These are phyloP conservation scores for Ophiocordyceps camponoti-saundersi DNA, from an alignment of 2,329 filamentous ascomycete genomes.

Conservation along the genomic window DNA sequence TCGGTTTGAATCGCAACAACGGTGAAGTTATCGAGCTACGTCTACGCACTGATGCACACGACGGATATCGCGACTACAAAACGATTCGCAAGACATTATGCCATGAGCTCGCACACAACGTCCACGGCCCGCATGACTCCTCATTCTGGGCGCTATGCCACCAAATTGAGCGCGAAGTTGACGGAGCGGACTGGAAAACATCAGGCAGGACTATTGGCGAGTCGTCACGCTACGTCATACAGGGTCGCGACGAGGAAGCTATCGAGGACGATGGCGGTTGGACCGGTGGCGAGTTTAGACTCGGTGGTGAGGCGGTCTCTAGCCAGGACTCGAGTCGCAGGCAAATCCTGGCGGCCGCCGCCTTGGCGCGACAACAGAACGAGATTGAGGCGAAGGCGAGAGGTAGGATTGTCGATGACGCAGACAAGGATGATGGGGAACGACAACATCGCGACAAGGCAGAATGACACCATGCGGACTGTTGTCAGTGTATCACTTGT, in stretches of 20 bases:
- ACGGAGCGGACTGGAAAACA: conserved; percentile 58
- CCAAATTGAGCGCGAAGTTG: conserved; percentile 77
- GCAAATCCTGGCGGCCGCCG: conserved; percentile 50
- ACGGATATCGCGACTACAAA: conserved; percentile 85
- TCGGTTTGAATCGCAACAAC: conserved; percentile 74
- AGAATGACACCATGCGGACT: conserved; percentile 4
- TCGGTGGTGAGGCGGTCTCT: conserved; percentile 36
- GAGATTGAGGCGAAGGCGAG: conserved; percentile 15
- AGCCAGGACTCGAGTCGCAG: conserved; percentile 42
- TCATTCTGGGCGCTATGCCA: conserved; percentile 82
- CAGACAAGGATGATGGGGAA: conserved; percentile 12
- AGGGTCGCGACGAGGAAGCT: conserved; percentile 31
- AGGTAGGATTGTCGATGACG: conserved; percentile 12
- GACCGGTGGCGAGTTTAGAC: conserved; percentile 63
- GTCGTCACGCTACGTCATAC: conserved; percentile 40
- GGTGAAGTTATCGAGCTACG: conserved; percentile 86
- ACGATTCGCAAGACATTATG: conserved; percentile 84
- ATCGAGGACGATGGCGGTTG: conserved; percentile 56
- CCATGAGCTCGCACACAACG: conserved; percentile 89
- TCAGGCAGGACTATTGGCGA: conserved; percentile 51
- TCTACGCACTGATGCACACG: conserved; percentile 81
- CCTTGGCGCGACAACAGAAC: conserved; percentile 16
- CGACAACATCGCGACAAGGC: conserved; percentile 10
- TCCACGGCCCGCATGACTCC: conserved; percentile 67
- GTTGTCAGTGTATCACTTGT: background rate